Evolutionary conservation across 1,284 basidiomycete species (phyloP).

Genomic region (Coriolopsis trogii): DNA sequence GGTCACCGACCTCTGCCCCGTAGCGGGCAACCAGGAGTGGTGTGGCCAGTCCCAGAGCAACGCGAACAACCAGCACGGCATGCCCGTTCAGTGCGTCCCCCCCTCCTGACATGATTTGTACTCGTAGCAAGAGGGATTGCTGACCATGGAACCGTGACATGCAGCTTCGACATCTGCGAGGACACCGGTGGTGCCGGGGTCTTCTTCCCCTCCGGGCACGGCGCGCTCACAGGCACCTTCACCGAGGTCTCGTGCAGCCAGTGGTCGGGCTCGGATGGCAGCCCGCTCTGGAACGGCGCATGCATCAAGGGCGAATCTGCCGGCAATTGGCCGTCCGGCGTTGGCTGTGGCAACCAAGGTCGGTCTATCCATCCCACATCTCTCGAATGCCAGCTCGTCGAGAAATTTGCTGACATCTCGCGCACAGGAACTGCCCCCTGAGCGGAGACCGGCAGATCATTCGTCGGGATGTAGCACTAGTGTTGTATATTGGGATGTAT

Average conservation of each 20-base stretch:
- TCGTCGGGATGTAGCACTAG: too few relatives aligned
- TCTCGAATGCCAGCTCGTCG: too few relatives aligned
- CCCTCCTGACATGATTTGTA: not conserved
- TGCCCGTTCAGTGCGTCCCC: constrained; percentile 50
- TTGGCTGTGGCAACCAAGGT: constrained; percentile 59
- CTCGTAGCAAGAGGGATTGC: not conserved
- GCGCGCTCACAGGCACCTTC: constrained; percentile 54
- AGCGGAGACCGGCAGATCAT: too few relatives aligned
- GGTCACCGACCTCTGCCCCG: constrained; percentile 55
- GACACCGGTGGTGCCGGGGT: constrained; percentile 53
- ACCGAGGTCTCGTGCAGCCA: constrained; percentile 57
- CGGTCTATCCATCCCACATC: too few relatives aligned
- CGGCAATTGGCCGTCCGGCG: constrained; percentile 50
- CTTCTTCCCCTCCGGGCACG: constrained; percentile 61
- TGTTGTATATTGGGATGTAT: too few relatives aligned
- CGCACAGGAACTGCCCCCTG: too few relatives aligned
- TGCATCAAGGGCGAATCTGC: constrained; percentile 53
- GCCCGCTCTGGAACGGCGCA: constrained; percentile 47
- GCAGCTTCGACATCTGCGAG: constrained; percentile 61
- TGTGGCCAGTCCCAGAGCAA: constrained; percentile 52
- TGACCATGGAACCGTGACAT: not conserved
- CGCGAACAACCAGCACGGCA: constrained; percentile 45
- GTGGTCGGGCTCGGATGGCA: constrained; percentile 56
- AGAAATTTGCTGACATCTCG: too few relatives aligned
- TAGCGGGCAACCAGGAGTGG: constrained; percentile 52